Evolutionary conservation across 2,329 filamentous ascomycete species (phyloP), one percentile per base, ranked within the genome.

Genomic region (Fusarium dimerum): DNA sequence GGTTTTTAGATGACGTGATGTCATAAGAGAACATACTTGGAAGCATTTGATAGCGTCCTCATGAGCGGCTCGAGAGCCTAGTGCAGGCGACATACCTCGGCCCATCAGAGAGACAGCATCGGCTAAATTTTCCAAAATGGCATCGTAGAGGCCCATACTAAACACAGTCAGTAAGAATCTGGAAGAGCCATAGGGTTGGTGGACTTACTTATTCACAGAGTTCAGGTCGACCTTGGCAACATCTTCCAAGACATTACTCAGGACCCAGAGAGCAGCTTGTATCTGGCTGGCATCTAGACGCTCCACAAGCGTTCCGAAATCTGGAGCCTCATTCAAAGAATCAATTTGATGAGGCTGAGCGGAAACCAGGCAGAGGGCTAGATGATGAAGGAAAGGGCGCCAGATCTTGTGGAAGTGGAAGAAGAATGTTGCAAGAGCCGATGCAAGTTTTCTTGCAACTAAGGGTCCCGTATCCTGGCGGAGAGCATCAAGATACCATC

Each of bases 351-450:
- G 56, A 18, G 65, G 46, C 9, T 66, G 63, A 12, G 57, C 54
- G 40, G 65, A 64, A 20, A 64, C 79, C 16, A 89, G 74, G 50
- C 83, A 88, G 50, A 80, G 75, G 11, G 61, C 56, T 36, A 90
- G 71, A 63, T 88, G 85, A 38, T 77, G 78, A 34, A 91, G 69
- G 55, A 86, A 89, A 46, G 73, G 74, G n/a, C 77, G 75, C 88
- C 89, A 93, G 6, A 81, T 74, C 11, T 78, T 73, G 11, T 88
- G 83, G 55, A 89, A 88, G 52, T 87, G 87, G 32, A 90, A 77
- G 64, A 89, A 92, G 66, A 87, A 91, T 17, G 87, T 87, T 15
- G 88, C 86, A 7, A 93, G 73, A 7, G 88, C 88, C n/a, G 88
- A 87, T 59, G 87, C 89, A 20, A 93, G 77, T 71, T 94, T 94